Base-by-base conservation (phyloP, 805 yeast genomes). In the Maudiozyma barnettii region DNA sequence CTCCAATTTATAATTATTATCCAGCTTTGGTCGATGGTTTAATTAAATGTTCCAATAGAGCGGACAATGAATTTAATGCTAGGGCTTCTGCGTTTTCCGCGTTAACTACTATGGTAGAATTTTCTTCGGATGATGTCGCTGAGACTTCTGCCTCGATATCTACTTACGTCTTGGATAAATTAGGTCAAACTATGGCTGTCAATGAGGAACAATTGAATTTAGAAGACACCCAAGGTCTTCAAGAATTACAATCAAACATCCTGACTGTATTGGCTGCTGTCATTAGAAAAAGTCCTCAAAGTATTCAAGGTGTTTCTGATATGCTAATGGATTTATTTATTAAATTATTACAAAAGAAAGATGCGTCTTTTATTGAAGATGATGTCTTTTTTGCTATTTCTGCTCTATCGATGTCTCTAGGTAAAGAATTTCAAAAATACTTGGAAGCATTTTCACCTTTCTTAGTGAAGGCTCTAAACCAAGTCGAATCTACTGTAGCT, bases 61-160 rank as follows among this genome's bases (percentile, higher is more conserved):
- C 70, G 16, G 96, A 88, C 60, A 93, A 93, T 59, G 98, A 91
- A 63, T 76, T 78, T 61, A 81, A 87, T 50, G 78, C 95, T 5
- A 77, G 98, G 61, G 91, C 98, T 1, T 88, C 97, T n/a, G 95
- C 98, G 1, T 93, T 88, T 64, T 96, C 95, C 67, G 95, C 97
- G 0, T 70, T 93, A 54, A 81, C 95, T 1, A 75, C 91, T 0
- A 71, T 90, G 60, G 95, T 91, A 21, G 74, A 81, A 43, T 84
- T 77, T 65, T 75, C 91, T 59, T 79, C 95, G 5, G 74, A 73
- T 41, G 85, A 79, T 58, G 84, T 84, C 38, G 73, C 84, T 64
- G 79, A 78, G 35, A 66, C 80, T 21, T 82, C 90, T 35, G 81
- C 84, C 51, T 72, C 75, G 42, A 77, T 91, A 54, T 95, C 96